phyloP scores from a whole-genome alignment of 2,329 filamentous ascomycete species.

The Teratosphaeria nubilosa region DNA sequence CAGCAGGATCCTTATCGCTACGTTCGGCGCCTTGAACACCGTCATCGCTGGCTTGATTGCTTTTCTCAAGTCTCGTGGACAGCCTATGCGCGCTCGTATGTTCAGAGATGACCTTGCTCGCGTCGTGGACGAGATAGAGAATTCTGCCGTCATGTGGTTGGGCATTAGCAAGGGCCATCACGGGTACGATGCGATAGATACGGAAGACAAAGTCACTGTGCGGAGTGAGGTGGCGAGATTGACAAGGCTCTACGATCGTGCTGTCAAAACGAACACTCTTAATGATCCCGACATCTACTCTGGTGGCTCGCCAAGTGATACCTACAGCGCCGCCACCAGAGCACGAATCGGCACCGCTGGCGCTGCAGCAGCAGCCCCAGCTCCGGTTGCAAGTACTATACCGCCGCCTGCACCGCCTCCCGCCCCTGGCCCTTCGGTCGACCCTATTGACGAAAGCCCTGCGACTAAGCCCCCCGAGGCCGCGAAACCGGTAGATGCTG shows the following conservation, averaged over 20 bases:
- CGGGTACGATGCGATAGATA: slow-evolving; percentile 38
- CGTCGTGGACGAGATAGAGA: slow-evolving; percentile 33
- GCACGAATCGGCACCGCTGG: slow-evolving; percentile 7
- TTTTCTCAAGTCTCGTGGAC: slow-evolving; percentile 31
- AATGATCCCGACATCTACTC: slow-evolving; percentile 33
- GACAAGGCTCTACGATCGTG: slow-evolving; percentile 30
- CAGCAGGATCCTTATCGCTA: slow-evolving; percentile 28
- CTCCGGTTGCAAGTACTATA: slow-evolving; percentile 3
- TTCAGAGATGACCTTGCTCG: slow-evolving; percentile 32
- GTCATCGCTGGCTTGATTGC: slow-evolving; percentile 32
- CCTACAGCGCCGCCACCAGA: slow-evolving; percentile 15
- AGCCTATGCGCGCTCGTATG: slow-evolving; percentile 32
- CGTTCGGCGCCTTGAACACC: slow-evolving; percentile 32
- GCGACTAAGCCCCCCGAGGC: slow-evolving; percentile 9
- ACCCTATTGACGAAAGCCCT: slow-evolving; percentile 21
- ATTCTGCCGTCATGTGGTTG: slow-evolving; percentile 33
- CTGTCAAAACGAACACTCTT: slow-evolving; percentile 28
- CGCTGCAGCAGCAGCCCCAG: slow-evolving; percentile 4
- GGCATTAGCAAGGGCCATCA: slow-evolving; percentile 33
- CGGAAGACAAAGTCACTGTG: slow-evolving; percentile 34
- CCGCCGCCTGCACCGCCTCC: slow-evolving; percentile 5
- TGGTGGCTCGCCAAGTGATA: slow-evolving; percentile 16
- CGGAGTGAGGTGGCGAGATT: slow-evolving; percentile 26
- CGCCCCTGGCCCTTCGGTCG: slow-evolving; percentile 7
- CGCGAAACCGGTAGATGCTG: neutral